Evolutionary conservation across 371 early-diverging fungal genomes (phyloP).

Genomic region (Mucor sp.): DNA sequence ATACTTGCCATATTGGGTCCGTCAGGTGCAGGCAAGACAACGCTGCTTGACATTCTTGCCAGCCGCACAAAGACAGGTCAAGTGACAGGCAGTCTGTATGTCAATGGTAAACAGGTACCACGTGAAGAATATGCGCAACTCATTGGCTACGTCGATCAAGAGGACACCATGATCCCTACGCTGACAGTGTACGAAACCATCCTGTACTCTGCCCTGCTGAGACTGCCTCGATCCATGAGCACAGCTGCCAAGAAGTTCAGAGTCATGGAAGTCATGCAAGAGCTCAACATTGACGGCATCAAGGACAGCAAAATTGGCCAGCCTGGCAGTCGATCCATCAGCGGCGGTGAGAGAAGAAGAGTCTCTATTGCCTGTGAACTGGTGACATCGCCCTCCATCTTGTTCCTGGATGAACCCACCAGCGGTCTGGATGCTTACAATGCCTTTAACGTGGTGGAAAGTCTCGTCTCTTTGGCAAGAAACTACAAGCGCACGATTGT

Average conservation of each 20-base stretch:
- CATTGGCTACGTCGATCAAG: conserved; percentile 86
- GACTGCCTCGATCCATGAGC: conserved; percentile 73
- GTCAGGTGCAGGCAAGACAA: conserved; percentile 73
- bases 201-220: conserved; percentile 74
- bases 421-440: conserved; percentile 92
- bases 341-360: conserved; percentile 88
- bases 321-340: conserved; percentile 71
- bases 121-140: conserved; percentile 60
- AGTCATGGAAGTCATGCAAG: conserved; percentile 75
- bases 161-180: conserved; percentile 82
- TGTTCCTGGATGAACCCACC: conserved; percentile 96
- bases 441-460: conserved; percentile 88
- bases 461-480: conserved; percentile 80
- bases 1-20: conserved; percentile 87
- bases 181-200: conserved; percentile 86
- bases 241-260: conserved; percentile 56
- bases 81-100: conserved; percentile 62
- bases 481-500: conserved; percentile 86
- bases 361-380: conserved; percentile 89
- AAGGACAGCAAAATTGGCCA: conserved; percentile 85
- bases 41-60: conserved; percentile 75
- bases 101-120: conserved; percentile 65
- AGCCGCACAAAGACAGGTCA: conserved; percentile 65
- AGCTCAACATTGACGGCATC: conserved; percentile 78
- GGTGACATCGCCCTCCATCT: conserved; percentile 83